Conservation (phyloP, 208 protist species). For the Acanthamoeba sp. region DNA sequence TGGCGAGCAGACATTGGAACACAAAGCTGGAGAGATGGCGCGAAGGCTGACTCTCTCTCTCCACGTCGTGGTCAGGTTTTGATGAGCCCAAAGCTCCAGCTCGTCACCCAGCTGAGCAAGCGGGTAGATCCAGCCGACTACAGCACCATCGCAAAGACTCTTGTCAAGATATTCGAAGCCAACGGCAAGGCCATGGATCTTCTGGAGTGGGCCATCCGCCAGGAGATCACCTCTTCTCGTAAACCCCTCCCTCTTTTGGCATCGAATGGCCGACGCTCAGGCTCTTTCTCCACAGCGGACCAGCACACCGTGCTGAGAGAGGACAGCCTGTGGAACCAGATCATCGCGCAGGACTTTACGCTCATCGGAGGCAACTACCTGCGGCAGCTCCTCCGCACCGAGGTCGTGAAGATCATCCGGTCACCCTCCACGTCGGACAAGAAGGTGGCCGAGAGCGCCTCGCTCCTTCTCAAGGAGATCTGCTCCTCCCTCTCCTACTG, state of each 20-base stretch:
- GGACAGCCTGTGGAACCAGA: conserved; percentile 67
- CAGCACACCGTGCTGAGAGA: conserved; percentile 39
- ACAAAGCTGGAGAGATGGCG: no score
- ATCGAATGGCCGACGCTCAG: neutral
- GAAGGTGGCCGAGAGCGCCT: conserved; percentile 35
- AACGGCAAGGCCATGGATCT: conserved; percentile 30
- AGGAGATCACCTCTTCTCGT: conserved; percentile 49
- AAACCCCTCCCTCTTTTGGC: neutral
- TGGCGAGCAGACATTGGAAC: no score
- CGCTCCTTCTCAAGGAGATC: conserved; percentile 59
- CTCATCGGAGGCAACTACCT: conserved; percentile 42
- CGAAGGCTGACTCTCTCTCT: neutral
- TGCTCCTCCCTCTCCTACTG: conserved; percentile 45
- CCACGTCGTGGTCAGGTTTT: neutral
- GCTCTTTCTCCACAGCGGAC: neutral
- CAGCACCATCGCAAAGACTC: neutral
- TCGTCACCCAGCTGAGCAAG: conserved; percentile 54
- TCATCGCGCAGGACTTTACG: conserved; percentile 39
- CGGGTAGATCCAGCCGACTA: neutral
- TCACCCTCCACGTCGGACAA: conserved; percentile 30
- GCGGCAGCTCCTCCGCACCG: neutral
- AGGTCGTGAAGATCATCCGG: conserved; percentile 33
- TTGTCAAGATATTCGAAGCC: conserved; percentile 56
- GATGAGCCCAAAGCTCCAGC: conserved; percentile 42
- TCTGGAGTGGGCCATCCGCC: conserved; percentile 59